Base-by-base conservation (phyloP, 768 basidiomycete species). In the Suillus occidentalis region DNA sequence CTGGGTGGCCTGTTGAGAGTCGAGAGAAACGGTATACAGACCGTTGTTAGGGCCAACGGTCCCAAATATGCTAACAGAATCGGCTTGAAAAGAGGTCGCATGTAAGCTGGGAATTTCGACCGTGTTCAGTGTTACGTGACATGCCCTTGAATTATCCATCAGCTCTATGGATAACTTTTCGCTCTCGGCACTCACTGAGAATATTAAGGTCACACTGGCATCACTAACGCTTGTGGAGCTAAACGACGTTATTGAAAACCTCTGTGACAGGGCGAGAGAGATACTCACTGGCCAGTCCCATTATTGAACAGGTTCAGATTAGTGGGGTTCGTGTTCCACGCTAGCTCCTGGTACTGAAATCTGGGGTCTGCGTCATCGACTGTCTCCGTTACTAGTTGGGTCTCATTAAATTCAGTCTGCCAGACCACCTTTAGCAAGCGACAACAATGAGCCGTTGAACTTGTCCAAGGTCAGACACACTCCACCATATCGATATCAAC, bases 401-500 rank as follows among this genome's bases (percentile, higher is more conserved):
- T 67, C 7, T 59, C 63, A 10, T 49, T 2, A 14, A 75, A 66
- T 61, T 76, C 53, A 8, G 74, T 75, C 61, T 73, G 70, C 73
- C 75, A 75, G 13, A 63, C 70, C 39, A 75, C 67, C 74, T 75
- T 31, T 36, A 37, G 16, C 18, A 16, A 60, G 61, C 34, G 20
- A 28, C 12, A 69, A 40, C 42, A 31, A 31, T 59, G 39, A 59
- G 58, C 12, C 10, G 40, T 25, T 59, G 28, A 14, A n/a, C 7
- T 31, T 39, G 36, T 22, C 28, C 25, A 25, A 20, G n/a, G 13
- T 28, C 28, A 28, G 8, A 62, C 10, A 62, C 10, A 60, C 61
- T 20, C 22, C 2, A 84, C 84, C 66, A 80, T 84, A 63, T 87
- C 85, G 31, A 87, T 72, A 67, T 84, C 85, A 53, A 86, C 68